A percentile compares a stretch with the other conserved stretches of the same genome.
phyloP scores from a whole-genome alignment of 176 grass and related monocot species.

The Pontederia crassipes region DNA sequence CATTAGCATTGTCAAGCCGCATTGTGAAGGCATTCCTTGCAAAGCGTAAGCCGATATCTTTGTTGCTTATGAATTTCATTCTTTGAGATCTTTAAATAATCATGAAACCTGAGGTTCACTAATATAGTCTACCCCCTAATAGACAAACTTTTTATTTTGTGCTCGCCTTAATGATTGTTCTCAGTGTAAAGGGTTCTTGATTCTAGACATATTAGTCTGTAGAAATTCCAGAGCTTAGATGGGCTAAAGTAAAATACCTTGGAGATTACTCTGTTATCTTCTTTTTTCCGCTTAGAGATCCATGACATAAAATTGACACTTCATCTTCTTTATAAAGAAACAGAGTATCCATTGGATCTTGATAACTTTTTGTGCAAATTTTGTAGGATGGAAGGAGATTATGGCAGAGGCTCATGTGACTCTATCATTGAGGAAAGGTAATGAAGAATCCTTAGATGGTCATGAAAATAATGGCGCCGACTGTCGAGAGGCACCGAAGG shows the following conservation, averaged over 20 bases:
- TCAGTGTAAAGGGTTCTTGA: no score
- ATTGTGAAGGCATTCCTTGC: slow-evolving; percentile 6
- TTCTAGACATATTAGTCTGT: no score
- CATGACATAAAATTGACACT: no score
- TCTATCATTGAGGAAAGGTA: neutral
- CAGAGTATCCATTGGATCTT: neutral
- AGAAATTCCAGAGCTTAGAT: no score
- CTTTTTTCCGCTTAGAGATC: no score
- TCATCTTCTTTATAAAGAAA: neutral
- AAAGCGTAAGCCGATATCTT: slow-evolving; percentile 2
- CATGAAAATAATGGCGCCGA: neutral
- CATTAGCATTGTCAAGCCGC: neutral
- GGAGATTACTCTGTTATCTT: no score
- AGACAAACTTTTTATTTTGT: no score
- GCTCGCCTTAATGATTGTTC: no score
- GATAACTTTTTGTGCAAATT: neutral
- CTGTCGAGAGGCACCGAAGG: neutral
- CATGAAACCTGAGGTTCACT: neutral
- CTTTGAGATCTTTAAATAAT: neutral
- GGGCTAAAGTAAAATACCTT: neutral
- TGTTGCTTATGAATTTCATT: neutral
- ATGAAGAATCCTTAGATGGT: no score
- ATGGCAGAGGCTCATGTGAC: slow-evolving; percentile 4
- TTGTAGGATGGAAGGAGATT: slow-evolving; percentile 10
- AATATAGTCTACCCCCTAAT: no score